Percentiles rank a stretch among this genome's conserved stretches.
phyloP scores from a whole-genome alignment of 1,139 yeast genomes.

The Nakaseomyces bracarensis region DNA sequence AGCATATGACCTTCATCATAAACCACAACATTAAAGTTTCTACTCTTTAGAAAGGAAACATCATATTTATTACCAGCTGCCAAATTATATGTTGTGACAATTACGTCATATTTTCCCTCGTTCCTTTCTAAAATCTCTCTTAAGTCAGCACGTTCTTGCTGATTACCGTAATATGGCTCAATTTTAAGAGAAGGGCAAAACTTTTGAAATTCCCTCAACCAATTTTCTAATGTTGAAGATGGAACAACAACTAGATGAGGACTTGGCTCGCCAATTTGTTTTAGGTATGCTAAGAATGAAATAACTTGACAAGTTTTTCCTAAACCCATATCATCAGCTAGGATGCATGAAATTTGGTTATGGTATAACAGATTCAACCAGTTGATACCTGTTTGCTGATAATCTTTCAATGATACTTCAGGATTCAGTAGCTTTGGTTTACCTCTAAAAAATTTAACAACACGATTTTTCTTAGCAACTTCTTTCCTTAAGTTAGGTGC shows the following conservation, averaged over 20 bases:
- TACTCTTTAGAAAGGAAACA: slow-evolving; percentile 63
- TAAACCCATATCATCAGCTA: slow-evolving; percentile 97
- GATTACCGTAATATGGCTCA: slow-evolving; percentile 90
- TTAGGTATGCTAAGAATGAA: slow-evolving; percentile 80
- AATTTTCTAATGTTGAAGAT: slow-evolving; percentile 90
- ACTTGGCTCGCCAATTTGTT: slow-evolving; percentile 51
- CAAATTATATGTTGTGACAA: slow-evolving; percentile 87
- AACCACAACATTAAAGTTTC: slow-evolving; percentile 76
- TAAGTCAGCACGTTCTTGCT: slow-evolving; percentile 73
- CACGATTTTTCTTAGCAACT: slow-evolving; percentile 13
- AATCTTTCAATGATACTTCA: slow-evolving; percentile 65
- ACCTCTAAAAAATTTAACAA: slow-evolving; percentile 50
- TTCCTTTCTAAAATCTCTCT: slow-evolving; percentile 53
- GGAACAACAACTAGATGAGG: slow-evolving; percentile 90
- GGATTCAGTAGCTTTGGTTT: slow-evolving; percentile 62
- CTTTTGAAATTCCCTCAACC: slow-evolving; percentile 89
- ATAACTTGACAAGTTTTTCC: slow-evolving; percentile 97
- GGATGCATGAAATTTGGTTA: slow-evolving; percentile 74
- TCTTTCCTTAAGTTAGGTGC: slow-evolving; percentile 10
- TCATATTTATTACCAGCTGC: slow-evolving; percentile 86
- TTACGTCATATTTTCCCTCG: slow-evolving; percentile 67
- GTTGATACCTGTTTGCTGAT: slow-evolving; percentile 91
- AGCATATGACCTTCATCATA: slow-evolving; percentile 97
- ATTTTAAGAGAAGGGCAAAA: slow-evolving; percentile 77
- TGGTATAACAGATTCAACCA: slow-evolving; percentile 81